Evolutionary conservation across 768 basidiomycete genomes (phyloP).

Genomic region (Serpula lacrymans): DNA sequence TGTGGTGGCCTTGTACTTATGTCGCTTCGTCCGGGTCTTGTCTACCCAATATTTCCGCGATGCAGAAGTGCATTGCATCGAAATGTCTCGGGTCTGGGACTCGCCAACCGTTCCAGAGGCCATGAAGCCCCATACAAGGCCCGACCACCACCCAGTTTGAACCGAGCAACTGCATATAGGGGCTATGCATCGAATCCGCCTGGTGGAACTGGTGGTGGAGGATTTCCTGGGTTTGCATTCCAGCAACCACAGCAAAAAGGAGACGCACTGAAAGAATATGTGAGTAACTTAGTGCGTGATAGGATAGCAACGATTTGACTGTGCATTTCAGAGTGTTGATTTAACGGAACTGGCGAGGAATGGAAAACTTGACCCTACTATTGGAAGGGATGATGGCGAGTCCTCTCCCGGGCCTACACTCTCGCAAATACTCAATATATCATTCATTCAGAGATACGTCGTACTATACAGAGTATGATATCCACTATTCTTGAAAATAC

Average conservation of each 20-base stretch:
- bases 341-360: constrained; percentile 78
- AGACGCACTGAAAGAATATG: constrained; percentile 80
- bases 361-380: constrained; percentile 88
- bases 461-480: constrained; percentile 82
- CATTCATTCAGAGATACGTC: constrained; percentile 63
- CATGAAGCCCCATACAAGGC: too few relatives aligned
- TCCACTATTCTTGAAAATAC: background rate
- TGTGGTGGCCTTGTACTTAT: too few relatives aligned
- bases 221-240: constrained; percentile 57
- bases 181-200: constrained; percentile 49
- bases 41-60: too few relatives aligned
- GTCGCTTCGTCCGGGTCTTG: too few relatives aligned
- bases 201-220: constrained; percentile 38
- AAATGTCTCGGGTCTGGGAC: too few relatives aligned
- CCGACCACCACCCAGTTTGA: too few relatives aligned
- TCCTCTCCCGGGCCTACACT: background rate
- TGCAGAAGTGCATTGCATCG: too few relatives aligned
- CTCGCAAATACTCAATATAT: background rate
- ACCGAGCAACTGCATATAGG: too few relatives aligned
- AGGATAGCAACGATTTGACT: background rate
- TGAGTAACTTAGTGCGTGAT: constrained; percentile 37
- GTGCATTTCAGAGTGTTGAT: constrained; percentile 60
- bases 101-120: too few relatives aligned
- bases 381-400: constrained; percentile 81
- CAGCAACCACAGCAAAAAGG: constrained; percentile 72